These are phyloP conservation scores for Aotearoamyces nothofagi DNA, from an alignment of 2,329 filamentous ascomycete species.

Conservation along the genomic window DNA sequence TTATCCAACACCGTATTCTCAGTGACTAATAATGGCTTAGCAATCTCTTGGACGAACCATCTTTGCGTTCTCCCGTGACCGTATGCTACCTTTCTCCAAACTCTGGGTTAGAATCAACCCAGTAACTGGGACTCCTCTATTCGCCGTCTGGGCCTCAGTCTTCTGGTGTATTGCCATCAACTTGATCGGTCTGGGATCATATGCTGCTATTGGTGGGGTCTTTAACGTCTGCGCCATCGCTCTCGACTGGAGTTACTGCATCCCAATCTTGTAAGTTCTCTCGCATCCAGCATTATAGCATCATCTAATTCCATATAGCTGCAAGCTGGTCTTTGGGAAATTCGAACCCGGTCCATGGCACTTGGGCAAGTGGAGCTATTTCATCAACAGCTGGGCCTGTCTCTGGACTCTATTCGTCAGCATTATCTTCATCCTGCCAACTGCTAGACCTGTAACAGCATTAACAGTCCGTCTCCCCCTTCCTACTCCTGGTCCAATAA, in stretches of 20 bases:
- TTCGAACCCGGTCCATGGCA: constrained; percentile 37
- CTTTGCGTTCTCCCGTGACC: constrained; percentile 38
- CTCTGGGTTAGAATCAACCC: constrained; percentile 33
- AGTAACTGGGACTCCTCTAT: constrained; percentile 32
- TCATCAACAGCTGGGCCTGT: constrained; percentile 32
- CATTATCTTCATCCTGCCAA: constrained; percentile 38
- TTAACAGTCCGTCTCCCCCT: constrained; percentile 22
- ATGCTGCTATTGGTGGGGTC: constrained; percentile 33
- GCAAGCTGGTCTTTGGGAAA: constrained; percentile 31
- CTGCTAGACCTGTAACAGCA: constrained; percentile 27
- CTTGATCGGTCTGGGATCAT: constrained; percentile 39
- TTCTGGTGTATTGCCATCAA: constrained; percentile 40
- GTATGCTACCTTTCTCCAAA: constrained; percentile 28
- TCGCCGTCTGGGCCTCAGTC: constrained; percentile 38
- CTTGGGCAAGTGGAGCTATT: constrained; percentile 25
- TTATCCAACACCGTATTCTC: not conserved
- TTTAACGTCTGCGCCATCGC: constrained; percentile 40
- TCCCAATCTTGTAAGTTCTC: too few relatives aligned
- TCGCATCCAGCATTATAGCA: too few relatives aligned
- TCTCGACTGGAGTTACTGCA: constrained; percentile 38
- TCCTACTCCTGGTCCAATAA: not conserved
- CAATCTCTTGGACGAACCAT: constrained; percentile 36
- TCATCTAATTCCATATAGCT: constrained; percentile 38
- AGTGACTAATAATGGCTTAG: too few relatives aligned
- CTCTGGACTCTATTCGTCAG: constrained; percentile 36